Conservation (phyloP, 768 basidiomycete genomes). For the Termitomyces sp. region DNA sequence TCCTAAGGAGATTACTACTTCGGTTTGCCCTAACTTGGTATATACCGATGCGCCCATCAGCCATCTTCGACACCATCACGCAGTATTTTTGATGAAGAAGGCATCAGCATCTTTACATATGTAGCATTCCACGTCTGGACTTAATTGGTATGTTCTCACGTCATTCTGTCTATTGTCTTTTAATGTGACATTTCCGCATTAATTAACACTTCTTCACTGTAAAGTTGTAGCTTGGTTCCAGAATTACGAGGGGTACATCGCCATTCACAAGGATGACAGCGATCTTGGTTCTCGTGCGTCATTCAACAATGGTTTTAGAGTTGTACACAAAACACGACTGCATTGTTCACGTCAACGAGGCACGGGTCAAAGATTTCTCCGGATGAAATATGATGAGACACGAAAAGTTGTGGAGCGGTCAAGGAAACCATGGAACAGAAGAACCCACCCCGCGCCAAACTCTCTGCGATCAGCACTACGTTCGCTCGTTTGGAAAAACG, state of each 20-base stretch:
- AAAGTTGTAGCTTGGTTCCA: not conserved
- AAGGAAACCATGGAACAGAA: not conserved
- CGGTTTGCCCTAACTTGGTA: not conserved
- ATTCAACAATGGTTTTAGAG: not conserved
- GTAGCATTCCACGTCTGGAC: not conserved
- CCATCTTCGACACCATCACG: conserved; percentile 5
- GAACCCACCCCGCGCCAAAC: not conserved
- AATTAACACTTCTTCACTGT: not conserved
- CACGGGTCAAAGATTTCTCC: not conserved
- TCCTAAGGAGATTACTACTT: not conserved
- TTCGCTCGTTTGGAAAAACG: not conserved
- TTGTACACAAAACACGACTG: not conserved
- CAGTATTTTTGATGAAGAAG: not conserved
- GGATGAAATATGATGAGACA: not conserved
- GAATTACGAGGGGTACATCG: not conserved
- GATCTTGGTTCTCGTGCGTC: not conserved
- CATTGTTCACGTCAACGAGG: not conserved
- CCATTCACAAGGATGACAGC: not conserved
- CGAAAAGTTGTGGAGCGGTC: not conserved
- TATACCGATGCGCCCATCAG: conserved; percentile 3
- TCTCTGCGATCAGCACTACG: not conserved
- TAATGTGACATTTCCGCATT: not conserved
- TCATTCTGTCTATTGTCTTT: not conserved
- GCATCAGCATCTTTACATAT: not conserved
- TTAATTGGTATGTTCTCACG: not conserved